Evolutionary conservation across 495 filamentous ascomycete species (phyloP), one percentile per base, ranked within the genome.

Genomic region (Penicillium cataractarum): DNA sequence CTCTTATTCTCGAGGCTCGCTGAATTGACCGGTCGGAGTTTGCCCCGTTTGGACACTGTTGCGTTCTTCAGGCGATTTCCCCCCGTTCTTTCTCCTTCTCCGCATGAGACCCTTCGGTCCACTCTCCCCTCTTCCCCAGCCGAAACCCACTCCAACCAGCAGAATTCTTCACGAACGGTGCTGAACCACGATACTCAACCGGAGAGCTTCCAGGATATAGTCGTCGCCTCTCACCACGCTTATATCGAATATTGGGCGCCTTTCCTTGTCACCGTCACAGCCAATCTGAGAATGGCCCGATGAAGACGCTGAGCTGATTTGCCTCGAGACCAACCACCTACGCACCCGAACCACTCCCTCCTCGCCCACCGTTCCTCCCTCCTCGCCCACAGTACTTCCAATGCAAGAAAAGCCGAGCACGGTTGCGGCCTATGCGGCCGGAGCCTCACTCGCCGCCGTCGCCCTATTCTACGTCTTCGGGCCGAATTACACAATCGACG

Each of bases 401-500:
- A 97, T 97, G 93, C 92, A 91, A 64, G 92, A 97, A 68, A 93
- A 87, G 79, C 87, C 91, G 32, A 84, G 90, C 56, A 92, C 91
- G 13, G 90, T 97, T 61, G 91, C 90, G 64, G 90, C 90, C 17
- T 99, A 99, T 74, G 96, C 96, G 69, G 93, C 93, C 29, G 95
- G 93, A 54, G 96, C 95, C 27, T 97, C 93, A 52, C 89, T 99
- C 37, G 95, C 95, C 40, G 95, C 96, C n/a, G 89, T 96, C 61
- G 93, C 96, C 15, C 80, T 98, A 15, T 89, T 99, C 70, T 99
- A 98, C 72, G 93, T 98, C 62, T 98, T 99, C 74, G 93, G 87
- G 3, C 95, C 95, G 6, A 97, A 96, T 35, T 97, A 91, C 77
- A 92, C 96, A 68, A 86, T 98, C 69, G 94, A 99, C 77, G 84